Conservation (phyloP, 306 rosid species). For the Purshia tridentata region DNA sequence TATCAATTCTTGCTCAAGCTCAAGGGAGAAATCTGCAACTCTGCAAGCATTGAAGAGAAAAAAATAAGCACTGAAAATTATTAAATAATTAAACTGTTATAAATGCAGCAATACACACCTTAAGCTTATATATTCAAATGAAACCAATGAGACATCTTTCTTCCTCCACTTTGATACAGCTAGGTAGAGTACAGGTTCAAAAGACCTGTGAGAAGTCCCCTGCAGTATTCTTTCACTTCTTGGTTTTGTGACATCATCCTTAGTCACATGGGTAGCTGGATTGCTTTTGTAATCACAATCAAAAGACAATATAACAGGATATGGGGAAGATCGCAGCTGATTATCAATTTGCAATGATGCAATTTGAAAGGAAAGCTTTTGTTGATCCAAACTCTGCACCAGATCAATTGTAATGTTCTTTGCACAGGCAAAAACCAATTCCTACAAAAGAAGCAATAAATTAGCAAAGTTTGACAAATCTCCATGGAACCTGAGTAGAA, state of each 20-base stretch:
- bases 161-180: slow-evolving; percentile 93
- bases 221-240: slow-evolving; percentile 46
- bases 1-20: slow-evolving; percentile 91
- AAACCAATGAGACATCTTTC: slow-evolving; percentile 76
- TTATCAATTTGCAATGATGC: slow-evolving; percentile 83
- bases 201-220: slow-evolving; percentile 39
- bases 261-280: slow-evolving; percentile 38
- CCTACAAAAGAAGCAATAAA: slow-evolving; percentile 48
- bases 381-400: slow-evolving; percentile 83
- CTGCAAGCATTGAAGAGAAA: slow-evolving; percentile 56
- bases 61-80: slow-evolving; percentile 18
- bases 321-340: slow-evolving; percentile 83
- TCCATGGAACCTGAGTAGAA: slow-evolving; percentile 12
- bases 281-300: slow-evolving; percentile 49
- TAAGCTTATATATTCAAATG: slow-evolving; percentile 81
- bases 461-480: slow-evolving; percentile 24
- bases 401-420: slow-evolving; percentile 60
- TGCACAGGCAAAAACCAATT: slow-evolving; percentile 71
- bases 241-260: slow-evolving; percentile 42
- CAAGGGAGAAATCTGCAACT: slow-evolving; percentile 79
- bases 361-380: slow-evolving; percentile 60
- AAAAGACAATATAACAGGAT: slow-evolving; percentile 86
- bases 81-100: slow-evolving; percentile 16
- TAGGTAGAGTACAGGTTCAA: slow-evolving; percentile 62
- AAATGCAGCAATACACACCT: slow-evolving; percentile 49